phyloP scores from a whole-genome alignment of 768 basidiomycete genomes.

The Aureoboletus auriporus region DNA sequence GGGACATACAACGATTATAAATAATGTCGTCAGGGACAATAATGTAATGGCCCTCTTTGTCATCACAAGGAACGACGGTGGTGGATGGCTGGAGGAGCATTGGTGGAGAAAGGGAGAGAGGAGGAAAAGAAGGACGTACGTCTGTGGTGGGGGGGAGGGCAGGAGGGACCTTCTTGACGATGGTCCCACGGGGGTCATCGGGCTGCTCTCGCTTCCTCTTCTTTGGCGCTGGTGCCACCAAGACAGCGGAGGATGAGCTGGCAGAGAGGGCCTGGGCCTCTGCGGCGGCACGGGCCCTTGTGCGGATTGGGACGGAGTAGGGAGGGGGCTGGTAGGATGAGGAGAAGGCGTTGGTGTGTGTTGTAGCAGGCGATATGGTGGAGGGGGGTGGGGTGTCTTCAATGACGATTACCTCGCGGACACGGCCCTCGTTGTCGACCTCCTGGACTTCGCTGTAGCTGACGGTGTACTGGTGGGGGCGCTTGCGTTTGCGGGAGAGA shows the following conservation, averaged over 20 bases:
- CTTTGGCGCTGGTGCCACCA: constrained; percentile 72
- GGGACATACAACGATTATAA: constrained; percentile 69
- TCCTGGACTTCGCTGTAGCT: constrained; percentile 88
- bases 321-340: constrained; percentile 76
- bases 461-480: constrained; percentile 75
- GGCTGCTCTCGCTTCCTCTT: constrained; percentile 78
- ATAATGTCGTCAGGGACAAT: constrained; percentile 90
- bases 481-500: constrained; percentile 77
- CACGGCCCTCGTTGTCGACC: constrained; percentile 70
- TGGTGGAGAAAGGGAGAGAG: constrained; percentile 15
- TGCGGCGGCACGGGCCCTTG: constrained; percentile 81
- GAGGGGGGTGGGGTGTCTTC: constrained; percentile 83
- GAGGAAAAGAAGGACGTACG: constrained; percentile 40
- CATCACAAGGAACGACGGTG: constrained; percentile 76
- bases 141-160: constrained; percentile 58
- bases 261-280: constrained; percentile 77
- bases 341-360: constrained; percentile 67
- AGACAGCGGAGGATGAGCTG: constrained; percentile 56
- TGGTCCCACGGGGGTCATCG: constrained; percentile 67
- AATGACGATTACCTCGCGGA: constrained; percentile 88
- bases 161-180: constrained; percentile 57
- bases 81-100: constrained; percentile 53
- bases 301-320: constrained; percentile 74
- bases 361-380: constrained; percentile 72
- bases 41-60: constrained; percentile 99